Base-by-base conservation (phyloP, 108 stramenopile genomes). In the Hondaea fermentalgiana region DNA sequence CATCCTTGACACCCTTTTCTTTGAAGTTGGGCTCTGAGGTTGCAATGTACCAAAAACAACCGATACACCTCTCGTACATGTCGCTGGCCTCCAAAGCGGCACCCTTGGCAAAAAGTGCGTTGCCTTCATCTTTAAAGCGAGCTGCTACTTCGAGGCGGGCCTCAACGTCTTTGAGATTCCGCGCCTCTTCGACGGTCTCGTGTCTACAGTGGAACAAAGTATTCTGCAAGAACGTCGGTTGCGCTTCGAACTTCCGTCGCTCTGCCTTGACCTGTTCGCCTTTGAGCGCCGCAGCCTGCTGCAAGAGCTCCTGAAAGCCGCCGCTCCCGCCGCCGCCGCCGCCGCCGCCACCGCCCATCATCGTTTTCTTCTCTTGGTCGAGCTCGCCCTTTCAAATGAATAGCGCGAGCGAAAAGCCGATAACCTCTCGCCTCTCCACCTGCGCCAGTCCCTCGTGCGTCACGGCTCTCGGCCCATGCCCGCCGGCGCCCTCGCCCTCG, bases 231-330 rank as follows among this genome's bases (percentile, higher is more conserved):
- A 83, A 83, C 19, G 23, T 35, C 2, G 76, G 76, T 45, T 83
- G 76, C 23, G 49, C 3, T 45, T 83, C 76, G 51, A 83, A 83
- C 51, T 53, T 47, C 1, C 76, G 45, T 12, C 76, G 45, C 25
- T 83, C 76, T 4, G 45, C 49, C 76, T 83, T 83, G 19, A 83
- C 76, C 51, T 83, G 76, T 45, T 83, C 49, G 49, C 49, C 45
- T 23, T 83, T 83, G 51, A 83, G 45, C 49, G 76, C 76, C 76
- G 76, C 76, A 6, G 76, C 76, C 28, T 83, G 76, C 51, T 83
- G 76, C 51, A 83, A 16, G 4, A 83, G 76, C 49, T 83, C 49
- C 49, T 83, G 45, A 28, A 83, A 83, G 64, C 64, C 64, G 64
- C 64, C 64, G 55, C 14, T 2, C 55, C 14, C 55, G 55, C 55